Percentiles rank a stretch among this genome's conserved stretches.
phyloP scores from a whole-genome alignment of 345 rosid species.

The Eucalyptus curtisii region DNA sequence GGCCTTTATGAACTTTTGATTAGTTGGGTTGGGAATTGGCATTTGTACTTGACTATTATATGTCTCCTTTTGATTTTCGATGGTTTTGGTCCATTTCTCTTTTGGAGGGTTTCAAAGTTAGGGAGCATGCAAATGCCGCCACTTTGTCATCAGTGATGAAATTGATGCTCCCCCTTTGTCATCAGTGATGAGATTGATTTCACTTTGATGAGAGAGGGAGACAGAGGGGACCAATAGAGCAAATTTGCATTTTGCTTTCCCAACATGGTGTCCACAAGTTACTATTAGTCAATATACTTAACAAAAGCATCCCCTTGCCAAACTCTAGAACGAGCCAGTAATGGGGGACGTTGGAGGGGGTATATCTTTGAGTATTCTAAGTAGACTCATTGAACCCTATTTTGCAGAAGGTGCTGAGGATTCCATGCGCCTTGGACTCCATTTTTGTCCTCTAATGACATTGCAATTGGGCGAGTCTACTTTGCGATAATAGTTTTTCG shows the following conservation, averaged over 20 bases:
- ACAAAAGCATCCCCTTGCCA: neutral
- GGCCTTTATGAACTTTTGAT: neutral
- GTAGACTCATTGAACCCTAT: neutral
- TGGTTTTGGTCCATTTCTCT: neutral
- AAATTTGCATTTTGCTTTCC: neutral
- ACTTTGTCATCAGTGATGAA: neutral
- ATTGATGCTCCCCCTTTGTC: neutral
- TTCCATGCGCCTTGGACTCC: neutral
- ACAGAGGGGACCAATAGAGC: neutral
- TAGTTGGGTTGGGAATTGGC: neutral
- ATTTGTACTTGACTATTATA: neutral
- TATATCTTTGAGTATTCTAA: neutral
- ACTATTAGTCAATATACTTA: neutral
- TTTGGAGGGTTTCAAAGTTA: neutral
- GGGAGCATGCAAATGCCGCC: neutral
- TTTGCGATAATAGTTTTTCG: neutral
- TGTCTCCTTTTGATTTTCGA: neutral
- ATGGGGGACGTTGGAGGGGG: neutral
- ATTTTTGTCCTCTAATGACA: neutral
- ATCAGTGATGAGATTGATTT: neutral
- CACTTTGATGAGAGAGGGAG: neutral
- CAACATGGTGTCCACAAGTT: neutral
- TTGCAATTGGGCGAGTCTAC: neutral
- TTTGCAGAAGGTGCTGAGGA: neutral
- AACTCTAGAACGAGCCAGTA: neutral